Conservation (phyloP, 805 yeast genomes). For the Blastobotrys peoriensis region DNA sequence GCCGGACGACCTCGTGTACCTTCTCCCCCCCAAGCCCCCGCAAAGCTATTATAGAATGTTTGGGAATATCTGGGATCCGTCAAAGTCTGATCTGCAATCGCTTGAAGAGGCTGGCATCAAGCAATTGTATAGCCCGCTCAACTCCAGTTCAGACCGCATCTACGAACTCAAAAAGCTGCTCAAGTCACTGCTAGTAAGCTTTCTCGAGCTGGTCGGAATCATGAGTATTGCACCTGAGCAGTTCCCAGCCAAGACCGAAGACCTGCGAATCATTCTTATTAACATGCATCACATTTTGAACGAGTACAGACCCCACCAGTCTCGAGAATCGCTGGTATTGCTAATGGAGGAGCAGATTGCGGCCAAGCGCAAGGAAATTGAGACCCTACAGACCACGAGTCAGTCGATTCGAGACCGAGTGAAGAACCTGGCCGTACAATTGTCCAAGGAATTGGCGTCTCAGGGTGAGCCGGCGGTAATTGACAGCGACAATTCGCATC, state of each 20-base stretch:
- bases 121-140: constrained; percentile 51
- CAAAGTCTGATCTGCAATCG: constrained; percentile 65
- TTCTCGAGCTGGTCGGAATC: constrained; percentile 74
- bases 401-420: constrained; percentile 37
- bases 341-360: constrained; percentile 60
- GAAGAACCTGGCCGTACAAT: constrained; percentile 28
- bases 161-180: constrained; percentile 73
- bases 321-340: constrained; percentile 80
- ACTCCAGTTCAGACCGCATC: constrained; percentile 41
- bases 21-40: constrained; percentile 32
- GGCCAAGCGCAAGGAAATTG: constrained; percentile 22
- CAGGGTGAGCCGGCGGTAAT: not conserved
- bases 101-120: constrained; percentile 70
- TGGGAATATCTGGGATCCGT: constrained; percentile 71
- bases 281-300: constrained; percentile 89
- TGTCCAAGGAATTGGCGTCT: constrained; percentile 4
- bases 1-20: constrained; percentile 16
- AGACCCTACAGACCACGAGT: constrained; percentile 36
- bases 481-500: not conserved
- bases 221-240: constrained; percentile 67
- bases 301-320: constrained; percentile 92
- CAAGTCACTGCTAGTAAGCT: constrained; percentile 72
- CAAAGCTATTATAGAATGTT: constrained; percentile 64
- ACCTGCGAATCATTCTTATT: constrained; percentile 71
- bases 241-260: constrained; percentile 60